phyloP scores from a whole-genome alignment of 495 filamentous ascomycete species.

The Lineolata rhizophorae region DNA sequence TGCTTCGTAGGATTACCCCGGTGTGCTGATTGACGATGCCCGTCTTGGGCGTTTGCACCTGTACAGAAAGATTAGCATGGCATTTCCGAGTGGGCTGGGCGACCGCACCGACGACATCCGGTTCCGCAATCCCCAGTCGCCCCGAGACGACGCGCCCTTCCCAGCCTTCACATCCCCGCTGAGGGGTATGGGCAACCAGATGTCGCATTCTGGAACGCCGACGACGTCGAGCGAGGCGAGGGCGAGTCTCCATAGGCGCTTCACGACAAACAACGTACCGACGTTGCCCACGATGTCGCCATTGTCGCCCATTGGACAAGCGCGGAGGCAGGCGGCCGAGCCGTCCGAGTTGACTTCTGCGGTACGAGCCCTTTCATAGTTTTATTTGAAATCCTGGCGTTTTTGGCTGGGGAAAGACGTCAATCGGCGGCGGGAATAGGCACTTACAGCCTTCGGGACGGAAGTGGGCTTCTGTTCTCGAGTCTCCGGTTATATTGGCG shows the following conservation, averaged over 20 bases:
- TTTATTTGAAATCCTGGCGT: no score
- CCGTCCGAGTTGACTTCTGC: slow-evolving; percentile 27
- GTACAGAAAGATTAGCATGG: no score
- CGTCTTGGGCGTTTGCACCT: no score
- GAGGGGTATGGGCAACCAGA: slow-evolving; percentile 10
- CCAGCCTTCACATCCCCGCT: slow-evolving; percentile 46
- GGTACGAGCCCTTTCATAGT: slow-evolving; percentile 17
- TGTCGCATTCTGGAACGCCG: slow-evolving; percentile 3
- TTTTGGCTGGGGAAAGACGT: no score
- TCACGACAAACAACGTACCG: slow-evolving; percentile 78
- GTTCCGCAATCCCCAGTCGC: slow-evolving; percentile 52
- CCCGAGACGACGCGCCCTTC: slow-evolving; percentile 46
- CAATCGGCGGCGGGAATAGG: no score
- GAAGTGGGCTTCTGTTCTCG: no score
- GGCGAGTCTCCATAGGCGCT: slow-evolving; percentile 63
- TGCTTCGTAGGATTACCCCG: no score
- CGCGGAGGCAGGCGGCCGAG: slow-evolving; percentile 30
- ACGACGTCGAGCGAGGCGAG: slow-evolving; percentile 33
- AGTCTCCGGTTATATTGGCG: no score
- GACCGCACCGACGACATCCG: slow-evolving; percentile 53
- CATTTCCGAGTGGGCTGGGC: slow-evolving; percentile 43
- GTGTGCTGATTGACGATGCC: no score
- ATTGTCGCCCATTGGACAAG: slow-evolving; percentile 48
- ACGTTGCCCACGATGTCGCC: slow-evolving; percentile 16
- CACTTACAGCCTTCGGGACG: no score